Evolutionary conservation across 208 protist species (phyloP), one percentile per base, ranked within the genome.

Genomic region (Tritrichomonas musculus): DNA sequence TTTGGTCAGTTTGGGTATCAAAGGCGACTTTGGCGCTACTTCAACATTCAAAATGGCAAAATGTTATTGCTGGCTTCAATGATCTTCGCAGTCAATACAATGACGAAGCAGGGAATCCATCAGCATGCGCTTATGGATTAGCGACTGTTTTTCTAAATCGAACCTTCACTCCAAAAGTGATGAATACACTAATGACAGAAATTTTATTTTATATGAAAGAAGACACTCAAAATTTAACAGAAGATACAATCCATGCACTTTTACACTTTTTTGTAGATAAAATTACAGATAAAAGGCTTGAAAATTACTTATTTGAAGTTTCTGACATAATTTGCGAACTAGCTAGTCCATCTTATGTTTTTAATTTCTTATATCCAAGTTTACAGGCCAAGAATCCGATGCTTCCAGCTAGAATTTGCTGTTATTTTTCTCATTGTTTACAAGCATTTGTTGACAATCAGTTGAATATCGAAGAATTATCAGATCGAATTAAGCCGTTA

Each of bases 101-200:
- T 53, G 41, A 82, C 20, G 73, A 82, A n/a, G 14, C 4, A 47
- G 25, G 14, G 11, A 53, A 49, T 50, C 14, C 41, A 17, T 53
- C n/a, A 47, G 30, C 9, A 20, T 82, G 73, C 20, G 73, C 73
- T 1, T 82, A 82, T 82, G 73, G 73, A 50, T 44, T 82, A 30
- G 47, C 41, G 1, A 47, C 33, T 53, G 14, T 14, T 33, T 82
- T 82, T 53, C 5, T 82, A 20, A 50, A 30, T 82, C 1, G 73
- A 49, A 82, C 73, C 47, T 82, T 82, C 41, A 36, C 73, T n/a
- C 73, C 73, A 50, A 82, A 82, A 30, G 73, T 82, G 3, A 82
- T 82, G 73, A 82, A 82, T 20, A 25, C 8, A 22, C 8, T 82
- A 50, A 50, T 41, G 30, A 53, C 73, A 9, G n/a, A 25, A 33